These are phyloP conservation scores for Verticillium isaacii DNA, from an alignment of 2,329 filamentous ascomycete species.

Conservation along the genomic window DNA sequence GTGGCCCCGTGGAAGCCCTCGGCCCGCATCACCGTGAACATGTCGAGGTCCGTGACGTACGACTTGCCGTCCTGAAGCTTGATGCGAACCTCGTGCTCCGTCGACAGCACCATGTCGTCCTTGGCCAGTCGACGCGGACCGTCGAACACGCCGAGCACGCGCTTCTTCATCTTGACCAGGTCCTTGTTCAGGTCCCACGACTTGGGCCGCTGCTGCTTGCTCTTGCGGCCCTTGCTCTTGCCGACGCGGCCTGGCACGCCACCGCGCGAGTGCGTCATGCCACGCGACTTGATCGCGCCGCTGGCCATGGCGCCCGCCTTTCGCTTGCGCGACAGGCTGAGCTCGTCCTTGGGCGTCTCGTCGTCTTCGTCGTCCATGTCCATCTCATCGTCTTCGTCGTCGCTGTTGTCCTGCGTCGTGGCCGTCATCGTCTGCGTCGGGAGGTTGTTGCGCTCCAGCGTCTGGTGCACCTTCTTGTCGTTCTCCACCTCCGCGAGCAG, in stretches of 20 bases:
- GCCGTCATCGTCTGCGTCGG: slow-evolving; percentile 37
- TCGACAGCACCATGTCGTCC: slow-evolving; percentile 98
- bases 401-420: slow-evolving; percentile 34
- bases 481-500: slow-evolving; percentile 62
- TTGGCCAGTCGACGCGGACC: slow-evolving; percentile 85
- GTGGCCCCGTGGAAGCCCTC: slow-evolving; percentile 77
- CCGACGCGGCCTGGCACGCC: slow-evolving; percentile 54
- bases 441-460: slow-evolving; percentile 59
- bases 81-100: slow-evolving; percentile 88
- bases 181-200: slow-evolving; percentile 90
- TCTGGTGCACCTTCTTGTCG: slow-evolving; percentile 57
- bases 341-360: slow-evolving; percentile 44
- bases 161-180: slow-evolving; percentile 98
- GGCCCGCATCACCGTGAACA: slow-evolving; percentile 84
- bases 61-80: slow-evolving; percentile 68
- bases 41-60: slow-evolving; percentile 90
- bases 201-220: slow-evolving; percentile 86
- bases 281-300: slow-evolving; percentile 62
- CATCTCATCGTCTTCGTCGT: slow-evolving; percentile 49
- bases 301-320: slow-evolving; percentile 38
- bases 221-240: slow-evolving; percentile 71
- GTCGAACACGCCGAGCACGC: slow-evolving; percentile 89
- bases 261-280: slow-evolving; percentile 73
- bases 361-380: slow-evolving; percentile 50
- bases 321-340: slow-evolving; percentile 39